Evolutionary conservation across 441 rosid species (phyloP).

Genomic region (Francoa sonchifolia): DNA sequence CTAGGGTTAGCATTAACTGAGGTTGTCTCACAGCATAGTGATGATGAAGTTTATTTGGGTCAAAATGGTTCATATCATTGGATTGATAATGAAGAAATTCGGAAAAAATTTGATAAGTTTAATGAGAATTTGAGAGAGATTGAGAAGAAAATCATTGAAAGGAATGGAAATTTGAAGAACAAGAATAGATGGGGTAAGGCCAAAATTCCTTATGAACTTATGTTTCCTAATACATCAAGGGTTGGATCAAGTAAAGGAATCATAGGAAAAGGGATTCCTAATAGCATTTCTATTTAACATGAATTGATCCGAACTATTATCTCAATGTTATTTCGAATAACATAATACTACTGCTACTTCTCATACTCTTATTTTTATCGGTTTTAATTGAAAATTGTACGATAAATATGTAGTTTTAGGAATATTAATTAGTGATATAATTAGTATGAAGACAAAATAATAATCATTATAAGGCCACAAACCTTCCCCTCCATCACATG

Average conservation of each 20-base stretch:
- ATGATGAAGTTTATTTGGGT: conserved; percentile 50
- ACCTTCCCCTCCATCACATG: conserved; percentile 17
- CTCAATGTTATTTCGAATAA: too few relatives aligned
- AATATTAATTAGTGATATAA: conserved; percentile 17
- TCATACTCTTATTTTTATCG: too few relatives aligned
- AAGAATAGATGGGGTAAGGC: conserved; percentile 48
- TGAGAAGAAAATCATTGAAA: conserved; percentile 25
- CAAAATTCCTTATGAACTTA: conserved; percentile 36
- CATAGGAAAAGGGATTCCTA: conserved; percentile 44
- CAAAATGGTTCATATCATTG: conserved; percentile 29
- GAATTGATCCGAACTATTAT: too few relatives aligned
- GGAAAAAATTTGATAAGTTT: conserved; percentile 28
- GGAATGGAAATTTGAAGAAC: conserved; percentile 28
- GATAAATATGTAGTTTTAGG: too few relatives aligned
- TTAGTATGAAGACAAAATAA: conserved; percentile 30
- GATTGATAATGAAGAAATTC: conserved; percentile 34
- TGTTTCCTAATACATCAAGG: conserved; percentile 30
- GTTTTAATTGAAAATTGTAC: too few relatives aligned
- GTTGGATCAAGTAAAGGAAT: conserved; percentile 17
- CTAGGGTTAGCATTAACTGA: conserved; percentile 35
- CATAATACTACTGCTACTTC: too few relatives aligned
- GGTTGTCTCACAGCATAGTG: conserved; percentile 41
- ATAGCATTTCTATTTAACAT: conserved; percentile 41
- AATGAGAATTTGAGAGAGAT: conserved; percentile 24
- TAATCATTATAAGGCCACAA: conserved; percentile 23